Conservation (phyloP, 2,329 filamentous ascomycete genomes). For the Pestalotiopsis sp. region DNA sequence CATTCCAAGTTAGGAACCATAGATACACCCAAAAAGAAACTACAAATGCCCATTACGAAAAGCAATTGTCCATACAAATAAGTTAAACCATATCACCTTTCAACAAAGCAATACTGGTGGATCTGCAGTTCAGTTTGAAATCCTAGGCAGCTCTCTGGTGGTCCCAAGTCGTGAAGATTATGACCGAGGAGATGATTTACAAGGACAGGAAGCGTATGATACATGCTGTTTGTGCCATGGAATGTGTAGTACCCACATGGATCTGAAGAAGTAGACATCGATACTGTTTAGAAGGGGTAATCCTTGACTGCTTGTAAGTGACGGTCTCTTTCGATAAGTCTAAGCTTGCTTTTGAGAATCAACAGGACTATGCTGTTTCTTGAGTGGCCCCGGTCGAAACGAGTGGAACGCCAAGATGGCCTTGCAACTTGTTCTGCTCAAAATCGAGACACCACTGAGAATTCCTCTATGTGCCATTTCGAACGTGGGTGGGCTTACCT, state of each 20-base stretch:
- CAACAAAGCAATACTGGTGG: not conserved
- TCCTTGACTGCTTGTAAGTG: too few species aligned
- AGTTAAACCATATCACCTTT: not conserved
- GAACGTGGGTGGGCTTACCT: not conserved
- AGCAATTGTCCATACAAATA: not conserved
- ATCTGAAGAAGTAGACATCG: not conserved
- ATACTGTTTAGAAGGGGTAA: not conserved
- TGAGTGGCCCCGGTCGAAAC: too few species aligned
- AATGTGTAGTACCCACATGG: not conserved
- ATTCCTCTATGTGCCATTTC: too few species aligned
- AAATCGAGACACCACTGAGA: too few species aligned
- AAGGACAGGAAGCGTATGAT: not conserved
- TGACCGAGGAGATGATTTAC: not conserved
- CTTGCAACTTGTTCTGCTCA: too few species aligned
- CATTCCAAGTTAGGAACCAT: not conserved
- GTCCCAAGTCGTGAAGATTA: not conserved
- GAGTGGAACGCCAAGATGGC: too few species aligned
- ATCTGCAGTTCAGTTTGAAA: not conserved
- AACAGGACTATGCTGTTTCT: too few species aligned
- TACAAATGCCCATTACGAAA: not conserved
- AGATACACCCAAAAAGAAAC: not conserved
- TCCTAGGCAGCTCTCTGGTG: not conserved
- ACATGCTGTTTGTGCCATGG: not conserved
- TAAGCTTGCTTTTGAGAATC: too few species aligned
- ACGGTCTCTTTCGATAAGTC: too few species aligned